Percentiles rank a stretch among this genome's conserved stretches.
Conservation (phyloP, 805 yeast genomes). For the Starmera pachycereana region DNA sequence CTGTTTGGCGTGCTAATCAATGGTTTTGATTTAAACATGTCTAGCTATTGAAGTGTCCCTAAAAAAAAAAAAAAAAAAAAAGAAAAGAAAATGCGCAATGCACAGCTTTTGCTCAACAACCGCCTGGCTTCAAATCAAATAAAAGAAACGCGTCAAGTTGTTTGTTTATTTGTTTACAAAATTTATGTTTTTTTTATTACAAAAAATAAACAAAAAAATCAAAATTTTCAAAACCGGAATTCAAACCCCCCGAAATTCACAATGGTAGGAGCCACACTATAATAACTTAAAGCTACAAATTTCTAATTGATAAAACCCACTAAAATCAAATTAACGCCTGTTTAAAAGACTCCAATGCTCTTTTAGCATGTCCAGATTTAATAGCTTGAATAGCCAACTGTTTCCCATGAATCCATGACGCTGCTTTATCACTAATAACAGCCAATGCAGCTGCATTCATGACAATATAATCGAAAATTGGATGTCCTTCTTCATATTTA, state of each 20-base stretch:
- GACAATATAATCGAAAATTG: slow-evolving; percentile 82
- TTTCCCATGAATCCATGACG: slow-evolving; percentile 71
- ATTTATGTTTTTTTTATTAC: not conserved
- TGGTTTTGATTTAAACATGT: slow-evolving; percentile 7
- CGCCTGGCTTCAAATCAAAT: not conserved
- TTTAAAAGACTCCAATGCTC: slow-evolving; percentile 49
- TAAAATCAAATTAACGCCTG: slow-evolving; percentile 12
- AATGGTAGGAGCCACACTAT: too few relatives aligned
- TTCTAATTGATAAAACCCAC: too few relatives aligned
- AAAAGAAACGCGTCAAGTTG: not conserved
- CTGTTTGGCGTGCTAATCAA: slow-evolving; percentile 7
- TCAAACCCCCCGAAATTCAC: too few relatives aligned
- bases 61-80: too few relatives aligned
- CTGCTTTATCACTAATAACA: slow-evolving; percentile 59
- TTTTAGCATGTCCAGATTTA: slow-evolving; percentile 52
- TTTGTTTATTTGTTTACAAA: not conserved
- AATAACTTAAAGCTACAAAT: too few relatives aligned
- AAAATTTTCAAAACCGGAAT: too few relatives aligned
- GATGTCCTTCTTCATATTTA: slow-evolving; percentile 38
- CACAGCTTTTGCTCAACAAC: not conserved
- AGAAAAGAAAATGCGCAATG: too few relatives aligned
- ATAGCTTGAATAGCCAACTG: slow-evolving; percentile 61
- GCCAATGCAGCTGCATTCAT: slow-evolving; percentile 85
- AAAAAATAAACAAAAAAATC: too few relatives aligned
- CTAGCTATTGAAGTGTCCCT: not conserved